A percentile compares a stretch with the other conserved stretches of the same genome.
Conservation (phyloP, 2,329 filamentous ascomycete genomes). For the Metarhizium sp. region DNA sequence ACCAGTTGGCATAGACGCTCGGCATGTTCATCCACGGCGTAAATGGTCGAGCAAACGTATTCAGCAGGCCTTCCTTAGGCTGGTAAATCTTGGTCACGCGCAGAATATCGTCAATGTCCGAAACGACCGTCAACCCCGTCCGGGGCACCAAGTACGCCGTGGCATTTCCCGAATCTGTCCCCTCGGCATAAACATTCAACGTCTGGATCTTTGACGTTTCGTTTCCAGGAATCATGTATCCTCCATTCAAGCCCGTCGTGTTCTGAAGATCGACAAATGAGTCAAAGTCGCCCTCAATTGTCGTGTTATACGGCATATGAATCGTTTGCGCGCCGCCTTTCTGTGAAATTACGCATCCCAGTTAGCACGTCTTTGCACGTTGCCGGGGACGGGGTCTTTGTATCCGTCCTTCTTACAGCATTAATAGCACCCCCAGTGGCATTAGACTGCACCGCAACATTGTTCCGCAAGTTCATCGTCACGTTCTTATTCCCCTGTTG, state of each 20-base stretch:
- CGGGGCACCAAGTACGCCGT: slow-evolving; percentile 69
- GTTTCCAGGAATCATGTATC: slow-evolving; percentile 51
- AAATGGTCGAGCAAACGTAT: slow-evolving; percentile 66
- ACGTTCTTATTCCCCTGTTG: slow-evolving; percentile 59
- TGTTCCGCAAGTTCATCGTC: slow-evolving; percentile 45
- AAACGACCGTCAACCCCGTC: slow-evolving; percentile 61
- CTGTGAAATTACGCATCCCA: slow-evolving; percentile 5
- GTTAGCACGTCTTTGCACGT: background rate
- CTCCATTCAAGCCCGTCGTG: slow-evolving; percentile 37
- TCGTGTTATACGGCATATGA: slow-evolving; percentile 56
- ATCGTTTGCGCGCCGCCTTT: slow-evolving; percentile 53
- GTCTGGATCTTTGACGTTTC: slow-evolving; percentile 55
- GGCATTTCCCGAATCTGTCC: slow-evolving; percentile 57
- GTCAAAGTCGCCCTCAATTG: slow-evolving; percentile 62
- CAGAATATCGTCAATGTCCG: slow-evolving; percentile 72
- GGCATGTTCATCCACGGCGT: slow-evolving; percentile 73
- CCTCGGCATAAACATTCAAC: slow-evolving; percentile 58
- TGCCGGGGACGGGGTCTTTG: too few relatives aligned
- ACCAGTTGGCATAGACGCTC: slow-evolving; percentile 69
- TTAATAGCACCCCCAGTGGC: slow-evolving; percentile 42
- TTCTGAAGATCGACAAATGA: slow-evolving; percentile 56
- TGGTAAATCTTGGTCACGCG: slow-evolving; percentile 75
- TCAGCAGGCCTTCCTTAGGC: slow-evolving; percentile 64
- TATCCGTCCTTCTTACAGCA: slow-evolving; percentile 22
- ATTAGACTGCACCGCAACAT: slow-evolving; percentile 39